Evolutionary conservation across 202 grass and related monocot genomes (phyloP).

Genomic region (Cymbopogon flexuosus): DNA sequence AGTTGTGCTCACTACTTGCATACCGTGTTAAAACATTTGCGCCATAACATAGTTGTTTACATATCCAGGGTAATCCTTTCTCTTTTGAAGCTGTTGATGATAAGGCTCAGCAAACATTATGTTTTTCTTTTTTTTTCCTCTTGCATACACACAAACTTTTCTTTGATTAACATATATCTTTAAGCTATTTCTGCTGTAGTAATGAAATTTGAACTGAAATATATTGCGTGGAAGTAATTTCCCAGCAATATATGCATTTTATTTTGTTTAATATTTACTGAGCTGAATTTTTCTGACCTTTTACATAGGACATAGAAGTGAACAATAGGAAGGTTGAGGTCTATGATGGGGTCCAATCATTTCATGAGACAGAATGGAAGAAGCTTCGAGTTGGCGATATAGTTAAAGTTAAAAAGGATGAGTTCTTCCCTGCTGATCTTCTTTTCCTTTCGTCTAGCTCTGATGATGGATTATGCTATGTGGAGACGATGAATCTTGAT

Average conservation of each 20-base stretch:
- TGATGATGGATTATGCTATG: conserved; percentile 63
- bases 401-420: conserved; percentile 70
- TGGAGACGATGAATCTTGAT: conserved; percentile 82
- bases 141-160: not conserved
- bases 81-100: not conserved
- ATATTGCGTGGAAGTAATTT: not conserved
- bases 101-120: not conserved
- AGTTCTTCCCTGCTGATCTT: conserved; percentile 69
- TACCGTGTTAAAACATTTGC: not conserved
- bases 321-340: conserved; percentile 65
- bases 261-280: not conserved
- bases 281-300: not conserved
- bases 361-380: conserved; percentile 73
- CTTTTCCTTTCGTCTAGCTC: conserved; percentile 60
- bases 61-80: not conserved
- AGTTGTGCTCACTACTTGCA: not conserved
- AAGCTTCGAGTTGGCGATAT: conserved; percentile 66
- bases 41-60: not conserved
- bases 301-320: conserved; percentile 59
- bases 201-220: not conserved
- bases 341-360: conserved; percentile 43
- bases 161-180: not conserved
- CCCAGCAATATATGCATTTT: not conserved
- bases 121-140: not conserved
- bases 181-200: not conserved